Evolutionary conservation across 2,329 filamentous ascomycete species (phyloP).

Genomic region (Fusarium piperis): DNA sequence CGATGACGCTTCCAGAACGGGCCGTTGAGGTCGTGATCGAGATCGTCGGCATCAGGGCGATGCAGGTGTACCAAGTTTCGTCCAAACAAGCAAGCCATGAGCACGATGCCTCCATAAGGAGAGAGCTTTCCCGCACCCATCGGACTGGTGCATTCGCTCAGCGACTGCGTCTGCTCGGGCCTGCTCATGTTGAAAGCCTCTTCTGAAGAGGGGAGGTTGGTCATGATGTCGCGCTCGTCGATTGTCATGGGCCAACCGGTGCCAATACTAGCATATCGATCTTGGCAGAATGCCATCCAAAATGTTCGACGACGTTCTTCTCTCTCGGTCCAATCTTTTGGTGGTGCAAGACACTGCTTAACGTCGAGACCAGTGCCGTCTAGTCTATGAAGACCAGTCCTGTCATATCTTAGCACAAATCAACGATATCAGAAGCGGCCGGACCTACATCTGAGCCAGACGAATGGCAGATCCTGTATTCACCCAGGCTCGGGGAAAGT

Average conservation of each 20-base stretch:
- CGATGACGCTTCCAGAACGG: constrained; percentile 96
- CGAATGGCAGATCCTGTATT: constrained; percentile 85
- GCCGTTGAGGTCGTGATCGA: constrained; percentile 87
- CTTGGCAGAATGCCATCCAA: constrained; percentile 92
- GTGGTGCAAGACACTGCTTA: constrained; percentile 87
- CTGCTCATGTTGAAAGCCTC: constrained; percentile 85
- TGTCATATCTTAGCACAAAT: constrained; percentile 53
- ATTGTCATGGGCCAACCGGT: constrained; percentile 97
- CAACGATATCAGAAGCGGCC: background rate
- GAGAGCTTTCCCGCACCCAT: constrained; percentile 79
- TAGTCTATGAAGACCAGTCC: constrained; percentile 90
- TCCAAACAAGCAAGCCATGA: constrained; percentile 91
- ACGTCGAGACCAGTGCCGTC: constrained; percentile 87
- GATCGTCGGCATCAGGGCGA: constrained; percentile 82
- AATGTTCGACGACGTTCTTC: constrained; percentile 93
- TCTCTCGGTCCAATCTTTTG: constrained; percentile 91
- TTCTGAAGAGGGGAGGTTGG: constrained; percentile 84
- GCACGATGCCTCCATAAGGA: constrained; percentile 79
- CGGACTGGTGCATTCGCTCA: constrained; percentile 76
- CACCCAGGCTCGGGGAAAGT: constrained; percentile 95
- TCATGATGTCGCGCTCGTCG: constrained; percentile 90
- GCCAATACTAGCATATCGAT: constrained; percentile 93
- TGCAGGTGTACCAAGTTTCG: constrained; percentile 92
- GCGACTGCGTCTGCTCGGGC: constrained; percentile 74
- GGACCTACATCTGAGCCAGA: constrained; percentile 79